phyloP scores from a whole-genome alignment of 1,284 basidiomycete species.

The Puccinia horiana region DNA sequence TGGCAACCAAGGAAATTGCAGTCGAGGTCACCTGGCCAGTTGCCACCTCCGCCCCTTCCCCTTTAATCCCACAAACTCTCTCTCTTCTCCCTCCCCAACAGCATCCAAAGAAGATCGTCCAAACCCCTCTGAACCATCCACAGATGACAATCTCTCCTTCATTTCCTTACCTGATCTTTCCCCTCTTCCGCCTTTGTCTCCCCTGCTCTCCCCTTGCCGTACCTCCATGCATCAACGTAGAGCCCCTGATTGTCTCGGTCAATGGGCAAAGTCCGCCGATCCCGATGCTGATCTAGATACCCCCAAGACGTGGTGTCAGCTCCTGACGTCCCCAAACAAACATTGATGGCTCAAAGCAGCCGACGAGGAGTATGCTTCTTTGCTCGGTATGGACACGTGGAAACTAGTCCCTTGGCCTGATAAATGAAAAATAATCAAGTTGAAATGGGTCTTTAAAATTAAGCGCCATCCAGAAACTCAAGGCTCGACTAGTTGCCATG shows the following conservation, averaged over 20 bases:
- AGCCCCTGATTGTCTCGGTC: not conserved
- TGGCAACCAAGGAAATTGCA: not conserved
- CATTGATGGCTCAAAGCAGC: not conserved
- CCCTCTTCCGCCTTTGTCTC: not conserved
- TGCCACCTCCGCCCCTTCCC: no score
- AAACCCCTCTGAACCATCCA: not conserved
- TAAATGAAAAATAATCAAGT: not conserved
- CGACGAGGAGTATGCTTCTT: not conserved
- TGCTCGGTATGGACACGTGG: slow-evolving; percentile 8
- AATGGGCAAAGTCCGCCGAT: not conserved
- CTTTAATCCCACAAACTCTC: no score
- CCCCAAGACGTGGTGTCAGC: not conserved
- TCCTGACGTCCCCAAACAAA: slow-evolving; percentile 11
- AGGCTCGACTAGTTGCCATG: no score
- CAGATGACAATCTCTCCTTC: no score
- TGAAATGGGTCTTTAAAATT: slow-evolving; percentile 16
- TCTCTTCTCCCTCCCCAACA: not conserved
- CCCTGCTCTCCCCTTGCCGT: not conserved
- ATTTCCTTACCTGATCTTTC: not conserved
- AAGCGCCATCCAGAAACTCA: no score
- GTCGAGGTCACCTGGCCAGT: no score
- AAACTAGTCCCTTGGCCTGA: not conserved
- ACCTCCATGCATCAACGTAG: not conserved
- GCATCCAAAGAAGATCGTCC: no score
- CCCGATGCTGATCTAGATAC: slow-evolving; percentile 53